These are phyloP conservation scores for Hypoxylon sp. DNA, from an alignment of 2,329 filamentous ascomycete species.

Conservation along the genomic window DNA sequence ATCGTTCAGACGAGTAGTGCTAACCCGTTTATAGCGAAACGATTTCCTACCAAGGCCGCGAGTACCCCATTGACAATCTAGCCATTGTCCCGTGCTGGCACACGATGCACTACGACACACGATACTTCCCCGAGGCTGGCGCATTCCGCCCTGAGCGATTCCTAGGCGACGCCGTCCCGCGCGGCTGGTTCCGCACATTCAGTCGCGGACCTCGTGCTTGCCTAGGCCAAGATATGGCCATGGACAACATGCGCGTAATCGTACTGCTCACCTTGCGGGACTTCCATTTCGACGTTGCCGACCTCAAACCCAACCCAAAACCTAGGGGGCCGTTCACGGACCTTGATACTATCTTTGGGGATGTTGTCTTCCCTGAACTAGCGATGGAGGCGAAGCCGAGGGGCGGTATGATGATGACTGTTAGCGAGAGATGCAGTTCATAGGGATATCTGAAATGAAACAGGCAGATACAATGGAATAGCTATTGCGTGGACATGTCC, in stretches of 20 bases:
- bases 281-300: constrained; percentile 43
- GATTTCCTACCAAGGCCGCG: constrained; percentile 11
- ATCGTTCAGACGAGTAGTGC: not conserved
- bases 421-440: constrained; percentile 9
- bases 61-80: constrained; percentile 10
- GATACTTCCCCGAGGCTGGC: constrained; percentile 15
- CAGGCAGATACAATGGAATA: not conserved
- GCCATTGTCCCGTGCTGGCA: constrained; percentile 13
- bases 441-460: not conserved
- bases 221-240: constrained; percentile 53
- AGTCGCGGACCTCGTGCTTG: constrained; percentile 53
- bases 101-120: constrained; percentile 14
- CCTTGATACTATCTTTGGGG: constrained; percentile 19
- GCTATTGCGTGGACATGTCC: not conserved
- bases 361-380: constrained; percentile 11
- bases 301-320: constrained; percentile 11
- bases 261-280: constrained; percentile 47
- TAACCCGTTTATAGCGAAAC: constrained; percentile 1
- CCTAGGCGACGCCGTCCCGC: constrained; percentile 24
- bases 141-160: constrained; percentile 33
- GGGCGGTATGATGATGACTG: constrained; percentile 23
- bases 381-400: constrained; percentile 18
- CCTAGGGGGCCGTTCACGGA: constrained; percentile 7
- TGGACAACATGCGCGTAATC: constrained; percentile 47
- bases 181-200: constrained; percentile 53